A percentile compares a stretch with the other conserved stretches of the same genome.
phyloP scores from a whole-genome alignment of 495 filamentous ascomycete species.

The Chaetomium cochliodes region DNA sequence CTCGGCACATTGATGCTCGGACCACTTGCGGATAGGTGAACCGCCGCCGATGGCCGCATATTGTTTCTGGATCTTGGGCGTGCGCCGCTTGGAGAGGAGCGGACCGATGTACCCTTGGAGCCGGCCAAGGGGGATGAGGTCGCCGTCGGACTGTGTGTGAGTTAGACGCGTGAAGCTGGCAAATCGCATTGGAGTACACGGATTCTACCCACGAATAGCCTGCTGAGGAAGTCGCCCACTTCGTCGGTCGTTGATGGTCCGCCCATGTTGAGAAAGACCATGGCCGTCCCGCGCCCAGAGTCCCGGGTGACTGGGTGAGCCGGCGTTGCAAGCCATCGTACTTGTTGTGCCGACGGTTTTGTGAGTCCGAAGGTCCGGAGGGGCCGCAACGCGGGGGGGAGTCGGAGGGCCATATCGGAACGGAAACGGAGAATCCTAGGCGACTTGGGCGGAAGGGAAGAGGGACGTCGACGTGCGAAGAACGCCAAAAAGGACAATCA shows the following conservation, averaged over 20 bases:
- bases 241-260: conserved; percentile 86
- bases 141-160: conserved; percentile 72
- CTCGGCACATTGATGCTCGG: conserved; percentile 83
- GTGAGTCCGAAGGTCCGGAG: conserved; percentile 27
- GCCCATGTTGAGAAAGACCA: conserved; percentile 99
- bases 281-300: conserved; percentile 68
- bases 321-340: conserved; percentile 61
- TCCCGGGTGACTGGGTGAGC: conserved; percentile 71
- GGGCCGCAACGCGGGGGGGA: conserved; percentile 36
- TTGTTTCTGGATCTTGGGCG: conserved; percentile 93
- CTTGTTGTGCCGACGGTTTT: conserved; percentile 34
- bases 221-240: conserved; percentile 88
- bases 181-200: conserved; percentile 30
- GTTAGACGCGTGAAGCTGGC: neutral
- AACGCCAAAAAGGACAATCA: neutral
- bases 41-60: conserved; percentile 95
- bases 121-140: conserved; percentile 93
- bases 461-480: neutral
- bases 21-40: conserved; percentile 97
- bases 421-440: neutral
- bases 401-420: conserved; percentile 49
- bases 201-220: conserved; percentile 67
- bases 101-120: conserved; percentile 89
- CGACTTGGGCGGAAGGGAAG: neutral
- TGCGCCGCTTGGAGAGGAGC: conserved; percentile 79